Evolutionary conservation across 345 rosid genomes (phyloP), one percentile per base, ranked within the genome.

Genomic region (Pelargonium nanum): DNA sequence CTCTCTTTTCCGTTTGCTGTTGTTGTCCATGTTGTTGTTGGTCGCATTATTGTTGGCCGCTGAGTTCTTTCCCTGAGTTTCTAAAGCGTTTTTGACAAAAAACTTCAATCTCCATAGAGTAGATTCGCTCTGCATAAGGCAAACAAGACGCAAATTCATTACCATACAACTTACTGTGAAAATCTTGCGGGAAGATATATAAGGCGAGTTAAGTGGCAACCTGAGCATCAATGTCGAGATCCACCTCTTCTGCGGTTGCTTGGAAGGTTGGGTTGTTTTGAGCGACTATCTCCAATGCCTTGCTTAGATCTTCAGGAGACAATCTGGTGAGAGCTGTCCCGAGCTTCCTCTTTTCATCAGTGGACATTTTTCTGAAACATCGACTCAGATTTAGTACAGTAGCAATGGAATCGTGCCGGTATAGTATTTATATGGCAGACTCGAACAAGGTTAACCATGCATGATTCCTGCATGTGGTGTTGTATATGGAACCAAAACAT

Each of bases 141-240:
- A 6, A 19, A 55, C 8, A 8, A 22, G 24, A 23, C 16, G 6
- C 15, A 12, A 16, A 55, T 7, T 55, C 7, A 10, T 21, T 22
- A 21, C 24, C 8, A 24, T 19, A 22, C 22, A 55, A 21, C 22
- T 5, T 19, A 13, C 0, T 54, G 0, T 5, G 7, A 4, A 22
- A 21, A 54, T 2, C 56, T 22, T 44, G 6, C 19, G 20, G 12
- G 26, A 60, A 45, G 22, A 60, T 22, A 22, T 6, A 9, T 19
- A 13, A 22, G 12, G 50, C 34, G 25, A 5, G 26, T 20, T 8
- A 56, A 30, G 23, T 44, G 65, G 22, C 4, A 60, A 86, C 93
- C 89, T 85, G 88, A 58, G 74, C 75, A 72, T 87, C 94, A 62
- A 89, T 84, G 68, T 87, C 91, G 19, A 93, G 89, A 57, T 79